A percentile compares a stretch with the other conserved stretches of the same genome.
Evolutionary conservation across 305 asterid species (phyloP).

Genomic region (Fraxinus angustifolia): DNA sequence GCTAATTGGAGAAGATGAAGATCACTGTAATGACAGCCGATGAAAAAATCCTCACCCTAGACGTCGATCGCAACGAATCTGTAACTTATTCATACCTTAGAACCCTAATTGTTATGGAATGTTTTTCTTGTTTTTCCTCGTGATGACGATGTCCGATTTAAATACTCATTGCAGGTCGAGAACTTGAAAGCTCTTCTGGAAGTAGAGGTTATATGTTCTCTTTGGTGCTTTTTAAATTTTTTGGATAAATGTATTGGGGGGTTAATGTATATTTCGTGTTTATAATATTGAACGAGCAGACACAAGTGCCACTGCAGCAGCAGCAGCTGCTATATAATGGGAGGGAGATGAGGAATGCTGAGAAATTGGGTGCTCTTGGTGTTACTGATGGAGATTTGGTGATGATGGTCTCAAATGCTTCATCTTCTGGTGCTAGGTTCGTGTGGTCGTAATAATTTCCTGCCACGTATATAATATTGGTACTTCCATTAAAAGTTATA

Average conservation of each 20-base stretch:
- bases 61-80: conserved; percentile 89
- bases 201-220: conserved; percentile 66
- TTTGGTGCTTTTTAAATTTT: not conserved
- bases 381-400: conserved; percentile 85
- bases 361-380: conserved; percentile 65
- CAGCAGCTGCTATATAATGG: conserved; percentile 84
- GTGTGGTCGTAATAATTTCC: not conserved
- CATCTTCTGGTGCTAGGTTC: conserved; percentile 45
- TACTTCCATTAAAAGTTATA: not conserved
- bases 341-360: conserved; percentile 69
- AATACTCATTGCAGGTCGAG: conserved; percentile 62
- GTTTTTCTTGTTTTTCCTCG: not conserved
- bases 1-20: conserved; percentile 64
- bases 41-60: conserved; percentile 77
- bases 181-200: conserved; percentile 92
- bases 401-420: conserved; percentile 62
- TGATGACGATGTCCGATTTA: conserved; percentile 7
- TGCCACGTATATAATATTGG: not conserved
- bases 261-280: conserved; percentile 6
- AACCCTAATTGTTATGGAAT: conserved; percentile 2
- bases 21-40: conserved; percentile 93
- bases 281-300: conserved; percentile 46
- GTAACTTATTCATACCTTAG: conserved; percentile 36
- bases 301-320: conserved; percentile 68
- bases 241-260: not conserved